Base-by-base conservation (phyloP, 441 rosid species). In the Mallotus repandus region DNA sequence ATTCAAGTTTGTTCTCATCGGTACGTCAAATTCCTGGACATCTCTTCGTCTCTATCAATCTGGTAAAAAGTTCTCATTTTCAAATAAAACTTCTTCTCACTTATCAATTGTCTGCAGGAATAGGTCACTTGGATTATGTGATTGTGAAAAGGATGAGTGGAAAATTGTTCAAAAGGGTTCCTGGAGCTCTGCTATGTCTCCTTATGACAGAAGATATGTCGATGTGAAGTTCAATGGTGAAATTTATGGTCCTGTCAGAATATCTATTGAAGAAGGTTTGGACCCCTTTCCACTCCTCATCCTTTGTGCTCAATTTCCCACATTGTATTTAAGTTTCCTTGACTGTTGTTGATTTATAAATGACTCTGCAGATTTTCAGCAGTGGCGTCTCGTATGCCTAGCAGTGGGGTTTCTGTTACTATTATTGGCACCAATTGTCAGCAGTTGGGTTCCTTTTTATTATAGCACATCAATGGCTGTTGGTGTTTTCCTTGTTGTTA, bases 381-480 rank as follows among this genome's bases (percentile, higher is more conserved):
- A 19, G 75, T 96, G 99, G 99, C 91, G 97, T 70, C 82, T 96
- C 75, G 10, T 89, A 18, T 91, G 85, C 88, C 85, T 96, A 15
- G 93, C 81, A 25, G 65, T 70, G 60, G 97, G 98, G 76, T 76
- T 93, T 72, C 50, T 85, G 32, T 72, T 93, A 69, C 79, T 91
- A 35, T 71, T 96, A 76, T 71, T 87, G 71, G 97, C 98, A 32
- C 97, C 99, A 14, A 66, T 89, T 70, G 89, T 93, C 79, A 90
- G 99, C 81, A 79, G 84, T 66, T 96, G 99, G 98, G 91, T 88
- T 85, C 98, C 97, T 10, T 96, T 96, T 78, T 93, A 96, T 74
- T 93, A 96, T 76, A 89, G 94, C 79, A 89, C 92, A 73, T 96
- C 96, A 53, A 96, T 96, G 99, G 97, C 92, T 18, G 85, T 96